phyloP scores from a whole-genome alignment of 2,329 filamentous ascomycete species.

The Sclerotiophoma versabilis region DNA sequence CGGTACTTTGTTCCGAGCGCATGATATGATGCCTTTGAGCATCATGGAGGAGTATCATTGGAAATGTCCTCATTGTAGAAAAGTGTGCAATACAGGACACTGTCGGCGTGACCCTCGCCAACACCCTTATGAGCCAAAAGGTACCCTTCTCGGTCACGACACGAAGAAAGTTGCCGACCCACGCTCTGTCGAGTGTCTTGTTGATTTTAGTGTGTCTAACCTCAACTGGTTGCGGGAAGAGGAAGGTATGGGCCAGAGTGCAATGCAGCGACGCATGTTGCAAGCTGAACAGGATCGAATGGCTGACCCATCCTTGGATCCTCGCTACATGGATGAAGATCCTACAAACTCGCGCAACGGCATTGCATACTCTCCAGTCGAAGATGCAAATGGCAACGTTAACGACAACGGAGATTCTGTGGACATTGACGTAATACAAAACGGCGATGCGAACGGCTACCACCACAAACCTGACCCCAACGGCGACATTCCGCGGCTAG shows the following conservation, averaged over 20 bases:
- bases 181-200: conserved; percentile 85
- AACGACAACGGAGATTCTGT: conserved; percentile 37
- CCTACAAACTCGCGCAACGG: conserved; percentile 46
- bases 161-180: conserved; percentile 90
- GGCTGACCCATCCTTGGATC: conserved; percentile 54
- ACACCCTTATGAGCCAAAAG: conserved; percentile 83
- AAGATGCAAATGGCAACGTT: conserved; percentile 30
- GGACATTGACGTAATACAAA: conserved; percentile 8
- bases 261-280: conserved; percentile 57
- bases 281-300: conserved; percentile 62
- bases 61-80: conserved; percentile 86
- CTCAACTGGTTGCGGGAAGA: conserved; percentile 76
- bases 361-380: conserved; percentile 52
- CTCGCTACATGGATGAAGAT: conserved; percentile 55
- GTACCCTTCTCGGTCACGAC: conserved; percentile 87
- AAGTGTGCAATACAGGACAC: conserved; percentile 84
- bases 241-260: conserved; percentile 52
- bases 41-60: conserved; percentile 83
- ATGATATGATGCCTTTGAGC: conserved; percentile 85
- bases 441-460: neutral
- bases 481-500: conserved; percentile 36
- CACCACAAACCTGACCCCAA: conserved; percentile 4
- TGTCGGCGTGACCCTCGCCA: conserved; percentile 76
- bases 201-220: conserved; percentile 91
- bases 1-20: conserved; percentile 88